Evolutionary conservation across 2,329 filamentous ascomycete species (phyloP), one percentile per base, ranked within the genome.

Genomic region (Nothomitra cinnamomea): DNA sequence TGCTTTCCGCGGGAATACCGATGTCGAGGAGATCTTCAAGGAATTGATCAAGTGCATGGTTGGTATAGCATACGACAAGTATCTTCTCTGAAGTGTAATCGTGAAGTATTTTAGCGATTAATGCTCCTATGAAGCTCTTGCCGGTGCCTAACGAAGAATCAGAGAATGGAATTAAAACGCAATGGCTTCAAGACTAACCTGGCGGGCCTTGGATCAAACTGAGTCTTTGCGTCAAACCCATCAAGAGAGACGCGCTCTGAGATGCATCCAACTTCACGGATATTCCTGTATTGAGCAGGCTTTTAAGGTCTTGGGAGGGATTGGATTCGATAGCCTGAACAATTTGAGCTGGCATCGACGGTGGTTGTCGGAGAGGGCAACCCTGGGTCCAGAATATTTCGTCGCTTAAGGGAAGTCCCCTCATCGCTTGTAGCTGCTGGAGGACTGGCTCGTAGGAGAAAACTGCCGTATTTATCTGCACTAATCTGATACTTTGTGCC

Each of bases 191-290:
- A 22, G 15, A 36, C 66, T 56, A 69, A 78, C 79, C 83, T 58
- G 84, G 85, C 1, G 85, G 85, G 0, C 84, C 84, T 67, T 87
- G 83, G 1, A 88, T 83, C 0, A 82, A 62, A 49, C 76, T 78
- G 0, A 87, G 63, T 0, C 66, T 64, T 6, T 72, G 73, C 0
- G 62, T 66, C 0, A 88, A 59, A 0, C 77, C 76, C 15, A 71
- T 63, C 1, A 77, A 56, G 0, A 87, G 61, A 1, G 82, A 80
- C 0, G 67, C 58, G 0, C 72, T 65, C 58, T 87, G 83, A 0
- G 80, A 73, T 8, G 63, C 51, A 55, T 79, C 76, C 0, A 79
- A 63, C 1, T 58, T 54, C 2, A 75, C 62, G 1, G 56, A 54
- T 17, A 63, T 62, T 4, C 57, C 21, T 0, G 65, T 63, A 1